These are phyloP conservation scores for Trypanosomatidae sp. DNA, from an alignment of 208 protist genomes.

Conservation along the genomic window DNA sequence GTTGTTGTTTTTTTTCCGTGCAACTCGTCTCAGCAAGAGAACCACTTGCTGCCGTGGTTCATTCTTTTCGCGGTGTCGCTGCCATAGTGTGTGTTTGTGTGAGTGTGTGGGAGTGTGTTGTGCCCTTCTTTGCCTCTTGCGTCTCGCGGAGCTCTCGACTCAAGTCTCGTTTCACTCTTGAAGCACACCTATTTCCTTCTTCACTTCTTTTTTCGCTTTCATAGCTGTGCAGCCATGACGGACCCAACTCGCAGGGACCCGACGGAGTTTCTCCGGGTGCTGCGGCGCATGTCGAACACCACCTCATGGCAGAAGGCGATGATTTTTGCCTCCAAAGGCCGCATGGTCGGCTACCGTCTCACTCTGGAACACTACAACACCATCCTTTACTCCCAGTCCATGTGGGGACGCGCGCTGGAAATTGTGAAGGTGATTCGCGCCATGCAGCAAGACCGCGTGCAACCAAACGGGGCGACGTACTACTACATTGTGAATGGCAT, in stretches of 20 bases:
- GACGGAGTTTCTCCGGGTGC: conserved; percentile 89
- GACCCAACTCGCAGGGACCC: conserved; percentile 88
- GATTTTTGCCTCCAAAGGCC: conserved; percentile 89
- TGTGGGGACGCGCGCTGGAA: conserved; percentile 89
- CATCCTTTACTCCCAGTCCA: conserved; percentile 86
- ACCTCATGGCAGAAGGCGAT: conserved; percentile 93
- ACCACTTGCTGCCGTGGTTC: no score
- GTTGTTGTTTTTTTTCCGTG: no score
- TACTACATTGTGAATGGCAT: conserved; percentile 93
- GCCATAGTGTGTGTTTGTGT: no score
- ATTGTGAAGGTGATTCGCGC: conserved; percentile 86
- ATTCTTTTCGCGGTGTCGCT: no score
- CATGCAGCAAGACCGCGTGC: conserved; percentile 88
- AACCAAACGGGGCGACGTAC: conserved; percentile 88
- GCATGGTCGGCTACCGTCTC: conserved; percentile 90
- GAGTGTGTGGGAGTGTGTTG: no score
- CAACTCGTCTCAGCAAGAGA: no score
- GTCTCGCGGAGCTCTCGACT: no score
- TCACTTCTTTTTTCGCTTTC: neutral
- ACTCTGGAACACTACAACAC: conserved; percentile 92
- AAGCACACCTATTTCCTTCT: neutral
- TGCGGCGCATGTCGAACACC: conserved; percentile 87
- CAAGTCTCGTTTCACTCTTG: conserved; percentile 2
- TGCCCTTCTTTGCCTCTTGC: no score
- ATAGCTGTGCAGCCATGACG: no score